These are phyloP conservation scores for Gynostemma pentaphyllum DNA, from an alignment of 306 rosid genomes.

Conservation along the genomic window DNA sequence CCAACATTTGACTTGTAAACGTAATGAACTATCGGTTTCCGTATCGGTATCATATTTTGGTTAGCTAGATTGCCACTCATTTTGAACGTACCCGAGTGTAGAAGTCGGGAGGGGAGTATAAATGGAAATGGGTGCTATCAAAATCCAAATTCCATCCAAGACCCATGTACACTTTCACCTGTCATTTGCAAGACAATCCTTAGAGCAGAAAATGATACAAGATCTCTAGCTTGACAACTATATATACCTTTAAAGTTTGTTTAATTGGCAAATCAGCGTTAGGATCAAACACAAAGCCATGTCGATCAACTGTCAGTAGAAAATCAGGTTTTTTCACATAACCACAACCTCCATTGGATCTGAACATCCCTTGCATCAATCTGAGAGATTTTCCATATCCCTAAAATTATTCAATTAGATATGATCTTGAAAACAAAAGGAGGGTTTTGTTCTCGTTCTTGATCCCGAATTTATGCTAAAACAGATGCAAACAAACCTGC, in stretches of 20 bases:
- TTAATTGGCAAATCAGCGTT: constrained; percentile 27
- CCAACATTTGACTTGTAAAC: neutral
- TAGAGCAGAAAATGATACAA: neutral
- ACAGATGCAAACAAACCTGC: constrained; percentile 54
- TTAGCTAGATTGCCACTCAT: neutral
- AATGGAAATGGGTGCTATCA: constrained; percentile 37
- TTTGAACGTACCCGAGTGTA: constrained; percentile 46
- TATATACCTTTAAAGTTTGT: constrained; percentile 52
- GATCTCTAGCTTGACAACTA: constrained; percentile 10
- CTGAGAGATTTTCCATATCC: constrained; percentile 64
- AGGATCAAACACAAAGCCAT: constrained; percentile 52
- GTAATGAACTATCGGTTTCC: neutral
- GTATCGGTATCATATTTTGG: neutral
- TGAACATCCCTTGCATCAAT: constrained; percentile 85
- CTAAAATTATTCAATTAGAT: constrained; percentile 24
- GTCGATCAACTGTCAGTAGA: constrained; percentile 35
- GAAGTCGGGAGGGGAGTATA: constrained; percentile 82
- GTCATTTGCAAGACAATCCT: constrained; percentile 6
- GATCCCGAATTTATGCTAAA: neutral
- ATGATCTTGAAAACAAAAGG: constrained; percentile 5
- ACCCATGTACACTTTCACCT: constrained; percentile 68
- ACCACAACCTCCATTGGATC: constrained; percentile 82
- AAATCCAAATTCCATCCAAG: constrained; percentile 46
- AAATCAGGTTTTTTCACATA: constrained; percentile 68
- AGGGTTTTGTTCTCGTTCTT: no score